Percentiles rank a stretch among this genome's conserved stretches.
Conservation (phyloP, 148 eudicot genomes). For the Chenopodium suecicum region DNA sequence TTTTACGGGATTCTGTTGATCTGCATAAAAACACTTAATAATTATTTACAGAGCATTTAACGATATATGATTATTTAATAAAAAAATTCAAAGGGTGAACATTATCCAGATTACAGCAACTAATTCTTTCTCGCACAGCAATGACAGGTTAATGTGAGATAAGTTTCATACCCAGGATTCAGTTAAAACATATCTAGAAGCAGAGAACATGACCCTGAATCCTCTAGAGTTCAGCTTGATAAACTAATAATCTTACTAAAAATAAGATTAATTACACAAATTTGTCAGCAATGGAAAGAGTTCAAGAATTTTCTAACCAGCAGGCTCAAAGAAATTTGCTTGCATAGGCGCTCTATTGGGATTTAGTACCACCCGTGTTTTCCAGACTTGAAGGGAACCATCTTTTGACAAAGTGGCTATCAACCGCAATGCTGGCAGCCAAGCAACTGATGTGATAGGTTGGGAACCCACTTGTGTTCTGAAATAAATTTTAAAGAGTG, state of each 20-base stretch:
- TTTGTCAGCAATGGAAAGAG: background rate
- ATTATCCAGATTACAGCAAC: background rate
- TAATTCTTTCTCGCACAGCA: background rate
- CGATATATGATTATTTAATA: background rate
- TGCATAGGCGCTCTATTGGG: slow-evolving; percentile 82
- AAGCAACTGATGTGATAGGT: slow-evolving; percentile 86
- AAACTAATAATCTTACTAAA: background rate
- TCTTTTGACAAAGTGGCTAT: slow-evolving; percentile 85
- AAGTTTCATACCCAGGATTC: background rate
- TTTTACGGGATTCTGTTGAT: background rate
- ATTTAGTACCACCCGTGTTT: slow-evolving; percentile 66
- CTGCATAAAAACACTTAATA: background rate
- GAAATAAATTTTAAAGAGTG: slow-evolving; percentile 24
- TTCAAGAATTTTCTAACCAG: slow-evolving; percentile 56
- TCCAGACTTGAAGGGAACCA: slow-evolving; percentile 94
- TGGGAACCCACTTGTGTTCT: slow-evolving; percentile 98
- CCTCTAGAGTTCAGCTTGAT: background rate
- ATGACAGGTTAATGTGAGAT: background rate
- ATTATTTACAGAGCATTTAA: background rate
- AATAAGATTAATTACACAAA: background rate
- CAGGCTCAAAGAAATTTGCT: slow-evolving; percentile 93
- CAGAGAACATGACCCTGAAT: background rate
- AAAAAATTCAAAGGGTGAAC: background rate
- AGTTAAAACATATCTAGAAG: slow-evolving; percentile 6
- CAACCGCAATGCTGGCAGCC: slow-evolving; percentile 74